Evolutionary conservation across 495 filamentous ascomycete genomes (phyloP).

Genomic region (Lasiosphaeria miniovina): DNA sequence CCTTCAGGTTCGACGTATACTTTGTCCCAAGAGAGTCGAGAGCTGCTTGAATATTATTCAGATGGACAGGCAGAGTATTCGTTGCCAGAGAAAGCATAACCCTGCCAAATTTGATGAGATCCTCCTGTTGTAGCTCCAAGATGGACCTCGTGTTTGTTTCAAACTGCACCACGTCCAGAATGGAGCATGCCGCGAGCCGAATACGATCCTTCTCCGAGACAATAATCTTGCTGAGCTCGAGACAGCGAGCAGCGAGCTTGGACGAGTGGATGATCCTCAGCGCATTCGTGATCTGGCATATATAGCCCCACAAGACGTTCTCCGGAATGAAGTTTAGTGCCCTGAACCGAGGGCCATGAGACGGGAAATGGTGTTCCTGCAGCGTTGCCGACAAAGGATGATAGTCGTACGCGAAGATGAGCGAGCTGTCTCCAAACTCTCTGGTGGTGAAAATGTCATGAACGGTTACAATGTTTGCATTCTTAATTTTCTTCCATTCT

Average conservation of each 20-base stretch:
- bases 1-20: conserved; percentile 71
- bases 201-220: conserved; percentile 80
- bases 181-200: conserved; percentile 81
- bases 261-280: conserved; percentile 79
- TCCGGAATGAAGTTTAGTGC: conserved; percentile 60
- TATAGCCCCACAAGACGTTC: conserved; percentile 82
- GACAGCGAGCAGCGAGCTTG: conserved; percentile 76
- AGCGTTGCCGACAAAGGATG: conserved; percentile 89
- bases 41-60: conserved; percentile 54
- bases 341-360: conserved; percentile 44
- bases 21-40: conserved; percentile 69
- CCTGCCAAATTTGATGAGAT: conserved; percentile 81
- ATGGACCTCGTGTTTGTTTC: conserved; percentile 59
- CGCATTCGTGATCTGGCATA: conserved; percentile 87
- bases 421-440: conserved; percentile 88
- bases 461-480: conserved; percentile 77
- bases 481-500: conserved; percentile 86
- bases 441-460: conserved; percentile 92
- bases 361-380: conserved; percentile 74
- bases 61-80: conserved; percentile 52
- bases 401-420: conserved; percentile 92
- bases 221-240: conserved; percentile 82
- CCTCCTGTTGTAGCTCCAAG: conserved; percentile 77
- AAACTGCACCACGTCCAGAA: conserved; percentile 82
- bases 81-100: conserved; percentile 76